Evolutionary conservation across 768 basidiomycete genomes (phyloP), one percentile per base, ranked within the genome.

Genomic region (Termitomyces sp.): DNA sequence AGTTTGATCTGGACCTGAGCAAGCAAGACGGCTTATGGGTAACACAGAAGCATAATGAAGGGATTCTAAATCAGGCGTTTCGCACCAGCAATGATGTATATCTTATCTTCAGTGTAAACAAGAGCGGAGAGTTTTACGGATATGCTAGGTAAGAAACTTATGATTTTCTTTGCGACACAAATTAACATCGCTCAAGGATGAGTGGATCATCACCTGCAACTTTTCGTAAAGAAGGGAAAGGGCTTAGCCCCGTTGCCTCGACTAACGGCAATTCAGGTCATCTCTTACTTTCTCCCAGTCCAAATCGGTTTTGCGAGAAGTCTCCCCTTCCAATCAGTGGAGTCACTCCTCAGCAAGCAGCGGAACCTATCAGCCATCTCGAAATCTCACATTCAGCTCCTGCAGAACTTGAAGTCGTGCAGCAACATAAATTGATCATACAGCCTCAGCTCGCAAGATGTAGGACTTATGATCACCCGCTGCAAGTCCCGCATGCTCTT

Each of bases 51-150:
- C 94, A 96, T 71, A 97, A 96, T 64, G 93, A 97, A 70, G 83
- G 82, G 10, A 84, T 96, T 46, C 75, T 97, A 17, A 93, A 98
- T 61, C 92, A 92, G 67, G 95, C 96, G 0, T 98, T 77, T 68
- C 84, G 94, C 17, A 97, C 93, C 2, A 87, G 88, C 58, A 79
- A 81, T 59, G 90, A 94, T 22, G 95, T 98, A 3, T 89, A 79
- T 64, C 78, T 98, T 41, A 84, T 98, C 55, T 98, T 97, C 62
- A 82, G 93, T 34, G 96, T 90, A n/a, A 98, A 98, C 71, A 92
- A 88, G 67, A 89, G 88, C 54, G 93, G 96, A 35, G 92, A 93
- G 68, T 98, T 97, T 66, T 97, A 88, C 64, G 95, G 95, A 19
- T 94, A 91, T 66, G 94, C 92, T 68, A 6, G 30, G 30, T 30